A percentile compares a stretch with the other conserved stretches of the same genome.
Conservation (phyloP, 2,329 filamentous ascomycete species). For the Colletotrichum somersetense region DNA sequence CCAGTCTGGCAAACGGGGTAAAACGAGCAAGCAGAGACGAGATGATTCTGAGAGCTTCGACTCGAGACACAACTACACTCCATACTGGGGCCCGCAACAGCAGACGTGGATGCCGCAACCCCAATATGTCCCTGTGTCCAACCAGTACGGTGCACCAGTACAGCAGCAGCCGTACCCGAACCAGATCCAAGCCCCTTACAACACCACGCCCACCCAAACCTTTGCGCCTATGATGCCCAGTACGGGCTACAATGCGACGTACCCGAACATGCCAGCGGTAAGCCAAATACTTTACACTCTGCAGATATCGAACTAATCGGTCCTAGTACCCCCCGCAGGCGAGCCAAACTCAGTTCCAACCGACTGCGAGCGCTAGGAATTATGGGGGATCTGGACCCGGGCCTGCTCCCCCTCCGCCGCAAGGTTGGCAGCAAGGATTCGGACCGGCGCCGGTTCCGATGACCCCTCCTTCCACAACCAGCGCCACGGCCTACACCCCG, state of each 20-base stretch:
- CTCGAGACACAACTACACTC: conserved; percentile 76
- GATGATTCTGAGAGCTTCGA: conserved; percentile 76
- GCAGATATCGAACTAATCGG: conserved; percentile 1
- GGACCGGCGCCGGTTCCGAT: conserved; percentile 48
- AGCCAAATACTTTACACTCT: conserved; percentile 46
- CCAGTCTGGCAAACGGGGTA: conserved; percentile 77
- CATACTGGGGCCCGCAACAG: conserved; percentile 72
- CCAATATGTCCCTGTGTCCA: conserved; percentile 64
- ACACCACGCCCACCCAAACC: conserved; percentile 54
- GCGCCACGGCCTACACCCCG: conserved; percentile 45
- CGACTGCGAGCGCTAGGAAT: conserved; percentile 49
- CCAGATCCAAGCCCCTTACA: conserved; percentile 61
- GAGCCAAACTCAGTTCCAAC: conserved; percentile 30
- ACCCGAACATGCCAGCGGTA: conserved; percentile 60
- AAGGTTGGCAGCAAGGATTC: conserved; percentile 55
- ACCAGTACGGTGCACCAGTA: conserved; percentile 54
- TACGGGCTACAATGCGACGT: conserved; percentile 58
- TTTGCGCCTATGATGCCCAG: conserved; percentile 59
- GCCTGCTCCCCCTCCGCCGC: conserved; percentile 47
- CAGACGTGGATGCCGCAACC: conserved; percentile 68
- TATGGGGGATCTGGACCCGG: conserved; percentile 53
- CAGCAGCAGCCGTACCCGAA: conserved; percentile 63
- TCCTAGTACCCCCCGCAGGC: conserved; percentile 45
- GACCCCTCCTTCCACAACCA: conserved; percentile 44
- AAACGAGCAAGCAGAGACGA: conserved; percentile 72